Base-by-base conservation (phyloP, 108 stramenopile genomes). In the Fistulifera pelliculosa region DNA sequence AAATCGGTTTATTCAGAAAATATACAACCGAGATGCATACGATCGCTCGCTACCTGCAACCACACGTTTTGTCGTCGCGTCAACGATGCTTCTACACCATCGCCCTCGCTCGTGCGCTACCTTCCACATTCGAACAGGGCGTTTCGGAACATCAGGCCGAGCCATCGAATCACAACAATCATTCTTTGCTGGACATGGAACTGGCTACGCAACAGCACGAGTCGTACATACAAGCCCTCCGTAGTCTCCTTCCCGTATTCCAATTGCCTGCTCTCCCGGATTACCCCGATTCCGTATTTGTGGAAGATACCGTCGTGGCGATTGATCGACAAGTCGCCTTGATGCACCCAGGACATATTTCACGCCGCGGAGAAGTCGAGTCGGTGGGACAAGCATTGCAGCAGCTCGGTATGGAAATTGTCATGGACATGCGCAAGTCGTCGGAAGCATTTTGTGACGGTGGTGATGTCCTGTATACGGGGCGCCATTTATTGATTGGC, bases 251-350 rank as follows among this genome's bases (percentile, higher is more conserved):
- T 35, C 31, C 31, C 31, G 31, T 35, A 35, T 8, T 79, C 7
- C 68, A 53, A 21, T 61, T 79, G 27, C 78, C 80, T 5, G 52
- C 72, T 1, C 16, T 77, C n/a, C 70, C 79, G 21, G 21, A 65
- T 4, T 54, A 71, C 58, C 79, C 85, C 10, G 85, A 87, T 56
- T 73, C 64, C 25, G 22, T 66, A 16, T 87, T 87, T 66, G 79
- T 87, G n/a, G 85, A 87, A 69, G 85, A 87, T 56, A 73, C 74
- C 5, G 76, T 70, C 1, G 74, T 82, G 0, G 79, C 69, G 2
- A 60, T 80, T 54, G 74, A 65, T 16, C 53, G 65, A 28, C 59
- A 22, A 15, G 81, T 66, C 11, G 76, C 74, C 19, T 60, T 87
- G 28, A 80, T 71, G 27, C 47, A 48, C 7, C 53, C 66, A 18